Base-by-base conservation (phyloP, 108 stramenopile species). In the Pseudonitzschia multiseries region DNA sequence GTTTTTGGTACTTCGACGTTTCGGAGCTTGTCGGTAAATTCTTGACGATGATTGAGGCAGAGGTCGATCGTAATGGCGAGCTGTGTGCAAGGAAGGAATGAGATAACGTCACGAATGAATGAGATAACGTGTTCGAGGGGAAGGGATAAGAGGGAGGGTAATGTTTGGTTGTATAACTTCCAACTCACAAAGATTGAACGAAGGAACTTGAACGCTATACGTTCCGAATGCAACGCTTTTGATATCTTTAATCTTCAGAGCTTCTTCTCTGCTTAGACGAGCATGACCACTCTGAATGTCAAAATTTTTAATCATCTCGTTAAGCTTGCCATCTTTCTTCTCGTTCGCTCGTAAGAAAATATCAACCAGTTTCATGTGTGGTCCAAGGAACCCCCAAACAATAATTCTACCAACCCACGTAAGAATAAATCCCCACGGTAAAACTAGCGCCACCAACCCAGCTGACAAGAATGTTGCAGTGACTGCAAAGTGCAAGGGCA, bases 341-440 rank as follows among this genome's bases (percentile, higher is more conserved):
- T 40, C 41, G 28, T 75, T 73, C 22, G 65, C 71, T 36, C 81
- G 74, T 1, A 89, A 65, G 21, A 70, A 74, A 4, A 83, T 8
- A 72, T 92, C 91, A 0, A 81, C 72, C 15, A 79, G 17, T 44
- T 86, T 87, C 88, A 92, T 92, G 77, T 85, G 87, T 5, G 90
- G 90, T 2, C 90, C 90, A 13, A 92, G 42, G 65, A 84, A 78
- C 4, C 78, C 76, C 88, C 88, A 94, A 0, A 87, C 87, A 26
- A 84, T 46, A 60, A 86, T 17, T 67, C 93, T 74, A 8, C 68
- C 57, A 4, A 75, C 52, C 87, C 87, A 94, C 31, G 57, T 76
- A 31, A 91, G 57, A 10, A 94, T 57, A 57, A 84, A 91, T 24
- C 72, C 50, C 89, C 86, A 88, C 12, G 93, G 93, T 20, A 91